Percentiles rank a stretch among this genome's conserved stretches.
Conservation (phyloP, 768 basidiomycete genomes). For the Phallus indusiatus region DNA sequence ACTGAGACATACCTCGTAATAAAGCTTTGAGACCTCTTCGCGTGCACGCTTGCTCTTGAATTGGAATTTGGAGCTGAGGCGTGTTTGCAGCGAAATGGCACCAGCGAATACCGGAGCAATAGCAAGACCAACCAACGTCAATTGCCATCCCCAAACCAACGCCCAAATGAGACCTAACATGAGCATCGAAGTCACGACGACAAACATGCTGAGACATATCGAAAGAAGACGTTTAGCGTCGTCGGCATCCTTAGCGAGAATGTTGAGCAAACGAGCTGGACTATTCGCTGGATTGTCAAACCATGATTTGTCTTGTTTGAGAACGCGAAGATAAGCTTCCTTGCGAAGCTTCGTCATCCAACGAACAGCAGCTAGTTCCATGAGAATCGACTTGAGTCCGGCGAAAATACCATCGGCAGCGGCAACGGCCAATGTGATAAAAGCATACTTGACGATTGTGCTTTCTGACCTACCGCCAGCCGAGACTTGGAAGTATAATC, state of each 20-base stretch:
- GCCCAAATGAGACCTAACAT: slow-evolving; percentile 84
- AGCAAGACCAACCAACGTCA: slow-evolving; percentile 83
- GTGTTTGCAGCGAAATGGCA: slow-evolving; percentile 65
- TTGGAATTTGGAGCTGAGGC: slow-evolving; percentile 65
- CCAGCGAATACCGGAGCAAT: slow-evolving; percentile 77
- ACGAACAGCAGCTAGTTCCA: slow-evolving; percentile 62
- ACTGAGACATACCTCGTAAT: slow-evolving; percentile 63
- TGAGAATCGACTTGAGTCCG: slow-evolving; percentile 68
- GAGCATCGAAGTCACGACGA: slow-evolving; percentile 77
- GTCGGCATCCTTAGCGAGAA: slow-evolving; percentile 81
- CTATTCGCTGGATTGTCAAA: slow-evolving; percentile 65
- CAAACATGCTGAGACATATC: slow-evolving; percentile 56
- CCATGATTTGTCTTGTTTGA: slow-evolving; percentile 79
- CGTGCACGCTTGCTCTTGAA: slow-evolving; percentile 73
- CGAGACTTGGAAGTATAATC: slow-evolving; percentile 68
- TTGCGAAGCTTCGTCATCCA: slow-evolving; percentile 69
- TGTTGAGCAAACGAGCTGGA: slow-evolving; percentile 55
- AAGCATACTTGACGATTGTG: slow-evolving; percentile 61
- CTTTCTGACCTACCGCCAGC: slow-evolving; percentile 53
- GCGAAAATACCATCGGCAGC: slow-evolving; percentile 67
- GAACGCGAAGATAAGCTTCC: slow-evolving; percentile 43
- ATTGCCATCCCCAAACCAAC: slow-evolving; percentile 78
- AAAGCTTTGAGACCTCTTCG: slow-evolving; percentile 75
- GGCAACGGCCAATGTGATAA: slow-evolving; percentile 63
- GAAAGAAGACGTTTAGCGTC: slow-evolving; percentile 75